Evolutionary conservation across 1,284 basidiomycete genomes (phyloP).

Genomic region (Porogramme epimiltina): DNA sequence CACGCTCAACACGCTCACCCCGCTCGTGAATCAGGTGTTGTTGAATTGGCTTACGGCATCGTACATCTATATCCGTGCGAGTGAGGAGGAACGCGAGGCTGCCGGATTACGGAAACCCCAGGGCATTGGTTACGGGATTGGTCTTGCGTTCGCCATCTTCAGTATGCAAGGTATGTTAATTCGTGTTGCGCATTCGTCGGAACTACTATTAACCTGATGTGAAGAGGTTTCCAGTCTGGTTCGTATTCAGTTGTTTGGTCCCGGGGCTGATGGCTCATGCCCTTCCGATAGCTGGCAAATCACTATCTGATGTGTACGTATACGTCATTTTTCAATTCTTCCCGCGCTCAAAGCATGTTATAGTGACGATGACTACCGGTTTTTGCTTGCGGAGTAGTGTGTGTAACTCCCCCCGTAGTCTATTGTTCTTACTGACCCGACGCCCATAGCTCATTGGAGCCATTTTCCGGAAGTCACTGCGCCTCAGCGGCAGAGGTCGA

Average conservation of each 20-base stretch:
- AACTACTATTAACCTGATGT: no score
- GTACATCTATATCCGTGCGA: constrained; percentile 46
- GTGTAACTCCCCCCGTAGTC: constrained; percentile 12
- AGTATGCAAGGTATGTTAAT: no score
- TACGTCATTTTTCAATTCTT: no score
- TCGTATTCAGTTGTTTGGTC: constrained; percentile 10
- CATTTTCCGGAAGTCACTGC: constrained; percentile 73
- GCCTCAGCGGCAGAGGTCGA: constrained; percentile 66
- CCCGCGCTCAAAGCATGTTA: background rate
- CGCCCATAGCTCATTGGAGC: constrained; percentile 58
- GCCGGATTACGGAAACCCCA: constrained; percentile 39
- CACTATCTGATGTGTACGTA: constrained; percentile 51
- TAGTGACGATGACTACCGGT: constrained; percentile 55
- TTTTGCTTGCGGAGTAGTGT: constrained; percentile 53
- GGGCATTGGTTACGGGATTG: constrained; percentile 62
- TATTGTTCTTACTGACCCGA: background rate
- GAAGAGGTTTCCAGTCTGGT: constrained; percentile 56
- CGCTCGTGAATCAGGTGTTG: constrained; percentile 63
- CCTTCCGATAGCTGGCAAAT: constrained; percentile 43
- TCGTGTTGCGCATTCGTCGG: no score
- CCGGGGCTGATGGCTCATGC: no score
- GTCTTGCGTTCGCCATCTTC: constrained; percentile 62
- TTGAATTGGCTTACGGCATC: constrained; percentile 62
- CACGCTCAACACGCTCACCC: constrained; percentile 60
- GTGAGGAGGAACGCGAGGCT: constrained; percentile 38